Evolutionary conservation across 305 asterid species (phyloP).

Genomic region (Fraxinus sp.): DNA sequence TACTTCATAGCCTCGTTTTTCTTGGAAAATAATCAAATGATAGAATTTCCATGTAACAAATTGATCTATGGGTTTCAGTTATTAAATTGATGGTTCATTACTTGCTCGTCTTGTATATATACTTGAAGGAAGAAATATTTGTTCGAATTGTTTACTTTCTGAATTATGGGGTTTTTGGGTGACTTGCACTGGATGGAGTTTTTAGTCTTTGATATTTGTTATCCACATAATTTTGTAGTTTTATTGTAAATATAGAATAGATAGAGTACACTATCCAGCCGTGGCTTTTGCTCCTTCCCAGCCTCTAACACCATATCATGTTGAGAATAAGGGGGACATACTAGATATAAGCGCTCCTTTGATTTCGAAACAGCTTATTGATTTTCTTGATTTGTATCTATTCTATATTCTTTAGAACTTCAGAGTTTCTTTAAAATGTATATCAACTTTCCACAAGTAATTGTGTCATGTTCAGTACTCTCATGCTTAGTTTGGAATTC

Average conservation of each 20-base stretch:
- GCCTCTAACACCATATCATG: neutral
- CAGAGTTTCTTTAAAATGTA: neutral
- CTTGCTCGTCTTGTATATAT: neutral
- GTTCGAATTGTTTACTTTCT: neutral
- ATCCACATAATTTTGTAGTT: neutral
- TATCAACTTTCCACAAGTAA: neutral
- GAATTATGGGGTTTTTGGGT: neutral
- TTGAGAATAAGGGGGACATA: neutral
- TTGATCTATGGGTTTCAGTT: neutral
- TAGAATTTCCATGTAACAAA: neutral
- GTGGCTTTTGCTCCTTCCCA: neutral
- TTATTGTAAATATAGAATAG: neutral
- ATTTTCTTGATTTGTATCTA: neutral
- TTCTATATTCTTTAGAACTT: neutral
- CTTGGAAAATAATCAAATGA: neutral
- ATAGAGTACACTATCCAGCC: neutral
- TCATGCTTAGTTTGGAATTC: neutral
- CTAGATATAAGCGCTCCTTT: neutral
- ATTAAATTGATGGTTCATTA: neutral
- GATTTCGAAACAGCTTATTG: neutral
- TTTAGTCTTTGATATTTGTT: neutral
- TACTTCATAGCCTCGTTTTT: neutral
- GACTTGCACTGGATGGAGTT: neutral
- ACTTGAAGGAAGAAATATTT: neutral
- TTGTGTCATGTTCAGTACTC: neutral